Base-by-base conservation (phyloP, 2,329 filamentous ascomycete species). In the Orbilia ellipsospora region DNA sequence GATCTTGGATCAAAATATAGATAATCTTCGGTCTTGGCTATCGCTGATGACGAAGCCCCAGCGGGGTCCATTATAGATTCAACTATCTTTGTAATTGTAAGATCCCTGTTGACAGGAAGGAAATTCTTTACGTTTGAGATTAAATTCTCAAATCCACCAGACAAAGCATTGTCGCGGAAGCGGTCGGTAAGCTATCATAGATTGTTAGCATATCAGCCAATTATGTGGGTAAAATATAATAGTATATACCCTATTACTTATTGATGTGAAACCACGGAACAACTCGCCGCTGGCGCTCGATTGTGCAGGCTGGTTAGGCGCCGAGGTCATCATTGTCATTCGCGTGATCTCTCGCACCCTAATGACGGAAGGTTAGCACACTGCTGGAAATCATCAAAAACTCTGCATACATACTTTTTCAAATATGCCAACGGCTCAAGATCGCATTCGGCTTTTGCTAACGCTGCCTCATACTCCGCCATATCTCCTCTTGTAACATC, bases 81-180 rank as follows among this genome's bases (percentile, higher is more conserved):
- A 48, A 95, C 94, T 81, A 99, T 97, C 83, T 98, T 98, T 68
- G 96, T 99, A 63, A 99, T 88, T 0, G 95, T 98, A 8, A 98
- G 87, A 81, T 99, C 96, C 80, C 94, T 93, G 84, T 99, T 96
- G 13, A 89, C 92, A 0, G 96, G 95, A n/a, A 99, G 85, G 83
- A 99, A 96, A 83, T 97, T 98, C 84, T 98, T 99, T 81, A 99
- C 94, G 51, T 94, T 94, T 4, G 93, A 94, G 77, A 98, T 94
- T 51, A 99, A 88, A 31, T 91, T 94, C 82, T 98, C 95, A 80
- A 99, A 92, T 82, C 98, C 98, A 64, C 89, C 89, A 0, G 87
- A 87, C 8, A 89, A 83, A 16, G 96, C 92, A 36, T 93, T 93
- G 78, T 97, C 94, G 81, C 97, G 96, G 81, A 99, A 90, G 23